Evolutionary conservation across 75 land plant species (phyloP).

Genomic region (Picea glauca): DNA sequence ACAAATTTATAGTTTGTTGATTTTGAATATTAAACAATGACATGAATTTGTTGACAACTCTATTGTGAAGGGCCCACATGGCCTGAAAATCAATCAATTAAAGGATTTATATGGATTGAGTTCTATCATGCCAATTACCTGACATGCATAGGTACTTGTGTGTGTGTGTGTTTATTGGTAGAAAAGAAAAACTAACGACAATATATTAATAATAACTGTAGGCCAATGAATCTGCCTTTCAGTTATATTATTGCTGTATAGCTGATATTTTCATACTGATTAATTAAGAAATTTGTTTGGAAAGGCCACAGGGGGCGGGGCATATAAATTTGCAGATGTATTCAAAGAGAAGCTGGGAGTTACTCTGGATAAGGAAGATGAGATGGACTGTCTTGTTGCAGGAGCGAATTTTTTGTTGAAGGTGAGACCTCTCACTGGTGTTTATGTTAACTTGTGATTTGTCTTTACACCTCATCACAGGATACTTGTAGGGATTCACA

Average conservation of each 20-base stretch:
- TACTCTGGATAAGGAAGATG: constrained; percentile 91
- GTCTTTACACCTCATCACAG: background rate
- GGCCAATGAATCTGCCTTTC: too few relatives aligned
- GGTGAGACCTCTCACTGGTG: constrained; percentile 23
- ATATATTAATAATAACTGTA: too few relatives aligned
- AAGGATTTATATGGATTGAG: too few relatives aligned
- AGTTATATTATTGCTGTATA: background rate
- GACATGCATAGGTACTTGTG: too few relatives aligned
- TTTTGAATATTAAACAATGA: too few relatives aligned
- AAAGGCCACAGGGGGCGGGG: constrained; percentile 99
- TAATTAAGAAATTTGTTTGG: constrained; percentile 5
- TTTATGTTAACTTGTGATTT: constrained; percentile 1
- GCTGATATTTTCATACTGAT: background rate
- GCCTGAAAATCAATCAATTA: too few relatives aligned
- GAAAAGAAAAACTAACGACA: too few relatives aligned
- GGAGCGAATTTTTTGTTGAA: constrained; percentile 95
- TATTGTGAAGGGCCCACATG: too few relatives aligned
- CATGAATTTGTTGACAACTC: too few relatives aligned
- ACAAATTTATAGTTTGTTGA: too few relatives aligned
- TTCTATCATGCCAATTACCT: too few relatives aligned
- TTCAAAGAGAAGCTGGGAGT: constrained; percentile 90
- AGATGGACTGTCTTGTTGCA: constrained; percentile 94
- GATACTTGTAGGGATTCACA: background rate
- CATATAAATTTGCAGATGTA: constrained; percentile 89
- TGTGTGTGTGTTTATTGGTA: too few relatives aligned